Conservation (phyloP, 257 asterid species). For the Solanum sejunctum region DNA sequence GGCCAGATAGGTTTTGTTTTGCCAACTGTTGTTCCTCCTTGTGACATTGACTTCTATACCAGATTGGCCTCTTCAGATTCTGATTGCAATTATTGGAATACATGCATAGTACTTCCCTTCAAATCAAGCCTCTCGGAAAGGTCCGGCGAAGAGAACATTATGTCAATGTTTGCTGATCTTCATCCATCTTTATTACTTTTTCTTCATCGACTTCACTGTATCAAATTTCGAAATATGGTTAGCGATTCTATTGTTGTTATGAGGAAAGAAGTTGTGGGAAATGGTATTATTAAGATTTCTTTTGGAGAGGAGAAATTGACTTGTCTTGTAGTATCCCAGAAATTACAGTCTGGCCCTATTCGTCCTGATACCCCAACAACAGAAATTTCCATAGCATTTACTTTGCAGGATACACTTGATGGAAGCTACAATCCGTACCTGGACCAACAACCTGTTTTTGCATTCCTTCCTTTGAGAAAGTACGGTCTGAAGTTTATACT, state of each 20-base stretch:
- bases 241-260: slow-evolving; percentile 57
- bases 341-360: slow-evolving; percentile 41
- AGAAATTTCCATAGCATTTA: slow-evolving; percentile 83
- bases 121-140: slow-evolving; percentile 41
- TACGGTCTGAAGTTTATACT: slow-evolving; percentile 89
- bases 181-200: slow-evolving; percentile 86
- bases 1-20: slow-evolving; percentile 98
- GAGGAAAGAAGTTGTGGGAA: slow-evolving; percentile 61
- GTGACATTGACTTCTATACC: slow-evolving; percentile 52
- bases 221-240: slow-evolving; percentile 58
- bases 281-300: slow-evolving; percentile 75
- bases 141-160: slow-evolving; percentile 39
- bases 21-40: slow-evolving; percentile 76
- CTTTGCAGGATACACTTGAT: slow-evolving; percentile 43
- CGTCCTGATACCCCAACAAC: slow-evolving; percentile 59
- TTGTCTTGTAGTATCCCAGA: slow-evolving; percentile 78
- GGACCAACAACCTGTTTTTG: slow-evolving; percentile 88
- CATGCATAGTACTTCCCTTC: slow-evolving; percentile 92
- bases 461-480: slow-evolving; percentile 94
- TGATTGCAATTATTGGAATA: slow-evolving; percentile 50
- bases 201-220: slow-evolving; percentile 24
- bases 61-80: slow-evolving; percentile 44
- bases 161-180: slow-evolving; percentile 85
- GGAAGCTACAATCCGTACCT: slow-evolving; percentile 54
- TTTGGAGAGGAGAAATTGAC: slow-evolving; percentile 62